These are phyloP conservation scores for Ricinus communis DNA, from an alignment of 345 rosid genomes.

Conservation along the genomic window DNA sequence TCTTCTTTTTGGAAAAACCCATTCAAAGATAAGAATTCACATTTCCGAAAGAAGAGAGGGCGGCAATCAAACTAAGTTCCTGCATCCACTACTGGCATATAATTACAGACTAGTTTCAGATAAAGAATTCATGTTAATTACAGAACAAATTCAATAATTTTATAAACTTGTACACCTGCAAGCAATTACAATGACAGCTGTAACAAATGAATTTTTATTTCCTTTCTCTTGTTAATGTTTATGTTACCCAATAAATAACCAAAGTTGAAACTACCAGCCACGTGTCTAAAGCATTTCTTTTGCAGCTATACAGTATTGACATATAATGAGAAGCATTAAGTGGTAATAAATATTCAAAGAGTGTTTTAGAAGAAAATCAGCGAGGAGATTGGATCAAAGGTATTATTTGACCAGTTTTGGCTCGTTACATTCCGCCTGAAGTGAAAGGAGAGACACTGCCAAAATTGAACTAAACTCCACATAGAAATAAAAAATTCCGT, in stretches of 20 bases:
- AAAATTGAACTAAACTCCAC: constrained; percentile 70
- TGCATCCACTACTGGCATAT: background rate
- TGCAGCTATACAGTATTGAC: constrained; percentile 35
- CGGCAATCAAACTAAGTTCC: background rate
- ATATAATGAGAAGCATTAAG: constrained; percentile 23
- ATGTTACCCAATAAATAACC: background rate
- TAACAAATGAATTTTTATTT: background rate
- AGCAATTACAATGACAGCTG: background rate
- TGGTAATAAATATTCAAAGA: constrained; percentile 10
- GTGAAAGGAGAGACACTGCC: constrained; percentile 90
- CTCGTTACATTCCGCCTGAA: constrained; percentile 85
- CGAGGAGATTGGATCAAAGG: constrained; percentile 4
- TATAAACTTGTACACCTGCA: background rate
- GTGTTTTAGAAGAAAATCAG: background rate
- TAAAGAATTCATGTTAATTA: background rate
- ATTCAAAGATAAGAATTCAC: background rate
- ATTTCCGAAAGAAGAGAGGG: background rate
- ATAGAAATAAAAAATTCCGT: constrained; percentile 11
- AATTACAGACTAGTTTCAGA: background rate
- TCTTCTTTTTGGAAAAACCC: too few species aligned
- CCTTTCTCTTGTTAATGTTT: background rate
- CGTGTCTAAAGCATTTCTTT: background rate
- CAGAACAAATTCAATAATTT: background rate
- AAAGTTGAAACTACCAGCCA: background rate
- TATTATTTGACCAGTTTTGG: constrained; percentile 77